phyloP scores from a whole-genome alignment of 2,329 filamentous ascomycete species.

The Ophiostoma novo-ulmi region DNA sequence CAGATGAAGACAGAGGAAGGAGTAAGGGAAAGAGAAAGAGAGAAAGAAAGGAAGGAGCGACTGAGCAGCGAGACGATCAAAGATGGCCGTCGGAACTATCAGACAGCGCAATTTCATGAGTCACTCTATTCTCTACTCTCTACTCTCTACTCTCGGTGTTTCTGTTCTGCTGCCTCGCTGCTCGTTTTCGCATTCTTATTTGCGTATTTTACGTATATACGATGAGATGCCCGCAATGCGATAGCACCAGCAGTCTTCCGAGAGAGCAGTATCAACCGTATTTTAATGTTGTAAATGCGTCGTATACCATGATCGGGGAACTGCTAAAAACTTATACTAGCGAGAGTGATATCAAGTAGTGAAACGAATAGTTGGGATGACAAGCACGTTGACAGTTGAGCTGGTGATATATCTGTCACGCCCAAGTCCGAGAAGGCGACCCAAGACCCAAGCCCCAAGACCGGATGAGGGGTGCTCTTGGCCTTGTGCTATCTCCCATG shows the following conservation, averaged over 20 bases:
- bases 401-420: neutral
- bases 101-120: neutral
- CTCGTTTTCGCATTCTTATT: slow-evolving; percentile 13
- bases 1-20: neutral
- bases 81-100: neutral
- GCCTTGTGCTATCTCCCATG: slow-evolving; percentile 2
- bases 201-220: neutral
- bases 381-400: neutral
- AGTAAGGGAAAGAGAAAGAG: neutral
- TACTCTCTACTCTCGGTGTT: neutral
- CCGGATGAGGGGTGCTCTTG: neutral
- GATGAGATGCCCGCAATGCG: neutral
- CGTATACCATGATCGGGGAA: neutral
- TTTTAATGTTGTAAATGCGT: neutral
- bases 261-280: neutral
- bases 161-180: neutral
- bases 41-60: neutral
- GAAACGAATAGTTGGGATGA: neutral
- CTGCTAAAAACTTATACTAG: neutral
- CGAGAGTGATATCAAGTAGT: slow-evolving; percentile 1
- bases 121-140: neutral
- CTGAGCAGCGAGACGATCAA: neutral
- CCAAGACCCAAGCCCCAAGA: neutral
- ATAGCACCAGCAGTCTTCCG: neutral
- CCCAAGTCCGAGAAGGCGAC: neutral